Evolutionary conservation across 768 basidiomycete genomes (phyloP).

Genomic region (Coprinellus micaceus): DNA sequence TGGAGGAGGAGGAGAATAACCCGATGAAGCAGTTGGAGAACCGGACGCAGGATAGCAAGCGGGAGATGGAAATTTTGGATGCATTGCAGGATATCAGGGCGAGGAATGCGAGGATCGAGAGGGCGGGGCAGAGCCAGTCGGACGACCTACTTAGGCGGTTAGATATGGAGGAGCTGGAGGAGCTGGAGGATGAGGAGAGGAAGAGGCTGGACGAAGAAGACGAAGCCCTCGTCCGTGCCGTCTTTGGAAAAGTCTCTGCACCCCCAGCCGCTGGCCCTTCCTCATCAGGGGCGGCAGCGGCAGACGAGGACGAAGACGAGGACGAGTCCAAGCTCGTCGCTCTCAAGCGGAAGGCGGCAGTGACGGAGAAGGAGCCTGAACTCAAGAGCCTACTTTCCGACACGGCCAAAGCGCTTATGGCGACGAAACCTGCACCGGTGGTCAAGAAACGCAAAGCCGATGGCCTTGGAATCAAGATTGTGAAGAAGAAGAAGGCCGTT

Average conservation of each 20-base stretch:
- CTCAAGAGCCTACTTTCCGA: conserved; percentile 67
- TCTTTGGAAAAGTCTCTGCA: conserved; percentile 73
- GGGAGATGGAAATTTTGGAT: conserved; percentile 98
- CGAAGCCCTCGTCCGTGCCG: conserved; percentile 81
- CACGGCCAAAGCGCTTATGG: conserved; percentile 56
- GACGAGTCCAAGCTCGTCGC: conserved; percentile 44
- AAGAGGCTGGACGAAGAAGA: conserved; percentile 85
- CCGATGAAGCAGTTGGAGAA: conserved; percentile 97
- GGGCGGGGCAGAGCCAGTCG: conserved; percentile 74
- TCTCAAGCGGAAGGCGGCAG: conserved; percentile 84
- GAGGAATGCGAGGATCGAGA: conserved; percentile 83
- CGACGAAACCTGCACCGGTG: conserved; percentile 39
- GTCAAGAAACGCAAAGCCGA: conserved; percentile 60
- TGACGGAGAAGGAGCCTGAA: conserved; percentile 76
- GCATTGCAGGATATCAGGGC: conserved; percentile 90
- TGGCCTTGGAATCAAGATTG: conserved; percentile 70
- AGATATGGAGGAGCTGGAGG: conserved; percentile 65
- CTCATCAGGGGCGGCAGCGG: conserved; percentile 6
- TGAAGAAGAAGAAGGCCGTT: conserved; percentile 42
- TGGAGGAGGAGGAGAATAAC: conserved; percentile 92
- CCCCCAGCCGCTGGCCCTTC: conserved; percentile 25
- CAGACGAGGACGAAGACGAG: neutral
- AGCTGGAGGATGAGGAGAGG: conserved; percentile 69
- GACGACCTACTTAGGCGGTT: conserved; percentile 67
- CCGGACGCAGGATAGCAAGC: conserved; percentile 85